Base-by-base conservation (phyloP, 2,329 filamentous ascomycete species). In the Escovopsis sp. region DNA sequence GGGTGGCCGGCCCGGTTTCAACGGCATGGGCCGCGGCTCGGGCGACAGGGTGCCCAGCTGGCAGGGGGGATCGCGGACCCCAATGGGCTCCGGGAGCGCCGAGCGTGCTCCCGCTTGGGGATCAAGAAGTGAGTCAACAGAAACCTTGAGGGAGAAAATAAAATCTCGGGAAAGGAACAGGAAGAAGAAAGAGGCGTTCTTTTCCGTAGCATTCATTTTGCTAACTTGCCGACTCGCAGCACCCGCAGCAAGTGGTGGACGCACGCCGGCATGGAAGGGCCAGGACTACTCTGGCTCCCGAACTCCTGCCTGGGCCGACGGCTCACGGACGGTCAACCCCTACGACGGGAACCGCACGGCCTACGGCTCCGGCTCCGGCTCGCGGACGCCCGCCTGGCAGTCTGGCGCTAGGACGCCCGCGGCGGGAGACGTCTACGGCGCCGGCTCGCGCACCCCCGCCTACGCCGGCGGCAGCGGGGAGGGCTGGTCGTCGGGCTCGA, bases 51-150 rank as follows among this genome's bases (percentile, higher is more conserved):
- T 54, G 40, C 63, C 61, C 23, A 63, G 72, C 41, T 82, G 78
- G 73, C 66, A 74, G 41, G 65, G 72, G 45, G 72, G 72, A 38
- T 65, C 79, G 46, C 76, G 79, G 40, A 88, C 79, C 26, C 83
- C 79, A 2, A 69, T 76, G 51, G 70, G 69, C 11, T 59, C 63
- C 30, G 60, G 59, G 14, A 68, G 70, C 35, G 68, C 70, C 5
- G 78, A 80, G 21, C 68, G 80, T 37, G 84, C 81, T n/a, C 81
- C 81, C 19, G 79, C 79, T 11, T 86, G 81, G 80, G 78, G 76
- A 34, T 65, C 70, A 29, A 69, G 75, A 57, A 72, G 76, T 80
- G 68, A 69, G 74, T 68, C 43, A 37, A 31, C 18, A 18, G 18
- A n/a, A 33, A 12, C 11, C 21, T 17, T 17, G 2, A 26, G 8